Conservation (phyloP, 805 yeast species). For the Candida maesae region DNA sequence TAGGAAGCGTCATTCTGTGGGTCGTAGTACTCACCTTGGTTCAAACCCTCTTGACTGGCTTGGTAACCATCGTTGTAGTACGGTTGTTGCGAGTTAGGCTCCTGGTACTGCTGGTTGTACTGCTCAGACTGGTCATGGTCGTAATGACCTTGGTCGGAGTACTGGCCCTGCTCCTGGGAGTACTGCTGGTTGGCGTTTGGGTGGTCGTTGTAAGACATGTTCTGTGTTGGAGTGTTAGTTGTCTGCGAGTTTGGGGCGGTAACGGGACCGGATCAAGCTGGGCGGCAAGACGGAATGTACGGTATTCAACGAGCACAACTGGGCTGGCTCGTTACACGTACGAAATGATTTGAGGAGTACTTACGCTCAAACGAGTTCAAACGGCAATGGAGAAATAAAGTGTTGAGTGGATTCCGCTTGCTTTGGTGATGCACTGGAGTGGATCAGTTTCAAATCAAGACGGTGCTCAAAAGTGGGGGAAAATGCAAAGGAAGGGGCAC, state of each 20-base stretch:
- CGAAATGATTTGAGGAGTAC: too few relatives aligned
- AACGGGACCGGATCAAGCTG: neutral
- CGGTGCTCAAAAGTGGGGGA: neutral
- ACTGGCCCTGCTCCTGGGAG: conserved; percentile 5
- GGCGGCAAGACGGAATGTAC: too few relatives aligned
- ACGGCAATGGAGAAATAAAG: neutral
- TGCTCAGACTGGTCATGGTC: conserved; percentile 32
- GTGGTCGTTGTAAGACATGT: conserved; percentile 19
- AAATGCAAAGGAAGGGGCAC: neutral
- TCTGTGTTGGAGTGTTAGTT: neutral
- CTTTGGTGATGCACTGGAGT: neutral
- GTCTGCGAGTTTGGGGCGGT: neutral
- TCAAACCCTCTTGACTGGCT: conserved; percentile 29
- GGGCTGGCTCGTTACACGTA: too few relatives aligned
- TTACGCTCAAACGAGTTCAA: neutral
- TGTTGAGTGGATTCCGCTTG: neutral
- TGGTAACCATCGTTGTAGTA: conserved; percentile 34
- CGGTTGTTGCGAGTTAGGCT: conserved; percentile 40
- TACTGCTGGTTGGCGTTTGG: conserved; percentile 10
- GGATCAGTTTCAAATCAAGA: neutral
- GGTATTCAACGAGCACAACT: too few relatives aligned
- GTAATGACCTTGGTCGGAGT: conserved; percentile 17
- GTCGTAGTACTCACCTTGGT: conserved; percentile 29
- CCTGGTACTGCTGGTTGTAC: conserved; percentile 33
- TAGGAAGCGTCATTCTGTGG: conserved; percentile 29